These are phyloP conservation scores for Agaricales sp. DNA, from an alignment of 1,284 basidiomycete genomes.

Conservation along the genomic window DNA sequence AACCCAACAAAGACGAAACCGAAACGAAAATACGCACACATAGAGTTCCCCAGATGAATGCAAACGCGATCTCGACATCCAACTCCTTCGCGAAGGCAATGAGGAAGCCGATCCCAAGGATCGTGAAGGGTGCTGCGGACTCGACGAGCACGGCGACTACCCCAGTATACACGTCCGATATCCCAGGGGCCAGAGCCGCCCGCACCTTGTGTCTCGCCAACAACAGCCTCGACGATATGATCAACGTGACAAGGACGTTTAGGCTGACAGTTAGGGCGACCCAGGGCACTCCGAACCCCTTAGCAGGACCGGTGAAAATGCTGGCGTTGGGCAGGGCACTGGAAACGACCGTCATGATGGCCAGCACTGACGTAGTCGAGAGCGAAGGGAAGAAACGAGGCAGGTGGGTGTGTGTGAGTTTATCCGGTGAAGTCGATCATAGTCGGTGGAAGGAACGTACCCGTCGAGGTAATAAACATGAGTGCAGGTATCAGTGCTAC, in stretches of 20 bases:
- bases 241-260: constrained; percentile 15
- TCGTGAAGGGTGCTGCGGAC: constrained; percentile 16
- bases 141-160: constrained; percentile 18
- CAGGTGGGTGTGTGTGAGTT: too few relatives aligned
- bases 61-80: constrained; percentile 9
- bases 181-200: constrained; percentile 9
- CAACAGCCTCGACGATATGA: constrained; percentile 15
- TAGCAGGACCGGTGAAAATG: constrained; percentile 10
- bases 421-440: too few relatives aligned
- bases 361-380: constrained; percentile 13
- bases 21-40: constrained; percentile 5
- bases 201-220: constrained; percentile 8
- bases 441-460: not conserved
- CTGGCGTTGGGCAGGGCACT: constrained; percentile 13
- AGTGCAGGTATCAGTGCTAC: not conserved
- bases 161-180: constrained; percentile 13
- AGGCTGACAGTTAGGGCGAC: constrained; percentile 13
- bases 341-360: constrained; percentile 14
- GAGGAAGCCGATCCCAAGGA: constrained; percentile 13
- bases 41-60: constrained; percentile 9
- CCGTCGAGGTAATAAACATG: not conserved
- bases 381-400: too few relatives aligned
- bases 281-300: constrained; percentile 16
- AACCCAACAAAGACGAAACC: not conserved
- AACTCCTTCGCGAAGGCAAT: constrained; percentile 9